phyloP scores from a whole-genome alignment of 1,284 basidiomycete species.

The Irpex rosettiformis region DNA sequence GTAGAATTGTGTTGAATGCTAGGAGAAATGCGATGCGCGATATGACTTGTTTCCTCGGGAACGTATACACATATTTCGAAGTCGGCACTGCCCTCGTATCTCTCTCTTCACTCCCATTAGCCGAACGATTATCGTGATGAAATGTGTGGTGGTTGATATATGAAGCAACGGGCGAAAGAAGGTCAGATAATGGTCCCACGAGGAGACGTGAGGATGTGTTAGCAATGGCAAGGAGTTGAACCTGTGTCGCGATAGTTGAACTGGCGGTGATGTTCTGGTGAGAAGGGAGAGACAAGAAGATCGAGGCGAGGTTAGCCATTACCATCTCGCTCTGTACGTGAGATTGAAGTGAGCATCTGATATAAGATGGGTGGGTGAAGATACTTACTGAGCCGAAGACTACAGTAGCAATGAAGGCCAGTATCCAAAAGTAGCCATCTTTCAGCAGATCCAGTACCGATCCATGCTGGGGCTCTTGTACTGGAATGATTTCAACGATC shows the following conservation, averaged over 20 bases:
- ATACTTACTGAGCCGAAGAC: conserved; percentile 61
- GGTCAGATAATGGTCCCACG: conserved; percentile 68
- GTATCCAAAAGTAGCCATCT: conserved; percentile 60
- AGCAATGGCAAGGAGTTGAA: conserved; percentile 63
- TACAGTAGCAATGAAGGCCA: conserved; percentile 41
- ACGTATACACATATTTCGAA: conserved; percentile 24
- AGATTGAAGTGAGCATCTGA: background rate
- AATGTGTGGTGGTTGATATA: background rate
- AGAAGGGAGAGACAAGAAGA: conserved; percentile 58
- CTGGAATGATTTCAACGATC: conserved; percentile 21
- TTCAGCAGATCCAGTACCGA: conserved; percentile 43
- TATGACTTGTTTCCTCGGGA: conserved; percentile 46
- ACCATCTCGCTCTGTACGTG: conserved; percentile 69
- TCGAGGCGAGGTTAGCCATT: conserved; percentile 73
- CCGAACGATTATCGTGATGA: background rate
- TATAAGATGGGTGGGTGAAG: background rate
- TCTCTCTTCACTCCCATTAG: background rate
- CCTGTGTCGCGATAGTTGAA: conserved; percentile 43
- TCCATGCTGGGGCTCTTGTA: conserved; percentile 29
- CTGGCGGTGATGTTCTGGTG: background rate
- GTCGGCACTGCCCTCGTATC: background rate
- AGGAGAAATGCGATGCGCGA: conserved; percentile 61
- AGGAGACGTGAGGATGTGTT: conserved; percentile 71
- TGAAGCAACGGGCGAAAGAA: conserved; percentile 50
- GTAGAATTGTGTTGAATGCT: conserved; percentile 44